Evolutionary conservation across 768 basidiomycete species (phyloP).

Genomic region (Crucibulum laeve): DNA sequence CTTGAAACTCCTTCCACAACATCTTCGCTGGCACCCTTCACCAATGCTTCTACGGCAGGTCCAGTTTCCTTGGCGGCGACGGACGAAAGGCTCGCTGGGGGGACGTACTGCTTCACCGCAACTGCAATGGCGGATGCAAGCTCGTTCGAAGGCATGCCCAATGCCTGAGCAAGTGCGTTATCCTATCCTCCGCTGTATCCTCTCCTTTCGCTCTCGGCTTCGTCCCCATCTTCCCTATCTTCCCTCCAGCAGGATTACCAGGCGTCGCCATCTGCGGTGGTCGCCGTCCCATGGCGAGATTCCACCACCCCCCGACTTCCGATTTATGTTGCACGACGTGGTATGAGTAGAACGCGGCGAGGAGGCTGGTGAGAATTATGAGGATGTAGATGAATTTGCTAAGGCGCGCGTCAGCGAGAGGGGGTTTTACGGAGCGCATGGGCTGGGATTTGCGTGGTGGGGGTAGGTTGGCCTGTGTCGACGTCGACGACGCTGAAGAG

Average conservation of each 20-base stretch:
- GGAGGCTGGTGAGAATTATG: conserved; percentile 31
- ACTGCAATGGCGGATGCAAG: conserved; percentile 62
- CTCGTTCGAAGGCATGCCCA: conserved; percentile 58
- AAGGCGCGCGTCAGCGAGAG: conserved; percentile 39
- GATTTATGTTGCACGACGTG: conserved; percentile 42
- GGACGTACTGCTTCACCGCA: conserved; percentile 54
- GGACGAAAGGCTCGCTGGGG: conserved; percentile 56
- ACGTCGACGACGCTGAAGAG: conserved; percentile 7
- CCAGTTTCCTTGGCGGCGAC: conserved; percentile 46
- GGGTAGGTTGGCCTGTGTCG: conserved; percentile 18
- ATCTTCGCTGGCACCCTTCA: conserved; percentile 20
- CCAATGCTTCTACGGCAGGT: conserved; percentile 32
- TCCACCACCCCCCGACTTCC: conserved; percentile 63
- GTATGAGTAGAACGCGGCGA: conserved; percentile 50
- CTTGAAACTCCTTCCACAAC: conserved; percentile 7
- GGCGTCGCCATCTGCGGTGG: conserved; percentile 14
- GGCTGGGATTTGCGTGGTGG: conserved; percentile 18
- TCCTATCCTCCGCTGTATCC: conserved; percentile 40
- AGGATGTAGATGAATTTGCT: conserved; percentile 47
- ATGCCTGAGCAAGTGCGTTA: conserved; percentile 57
- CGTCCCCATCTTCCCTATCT: conserved; percentile 6
- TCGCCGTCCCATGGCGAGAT: conserved; percentile 34
- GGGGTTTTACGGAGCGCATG: conserved; percentile 33
- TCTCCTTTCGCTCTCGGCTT: background rate
- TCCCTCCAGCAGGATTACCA: conserved; percentile 2